These are phyloP conservation scores for Apophysomyces trapeziformis DNA, from an alignment of 371 early-diverging fungal genomes.

Conservation along the genomic window DNA sequence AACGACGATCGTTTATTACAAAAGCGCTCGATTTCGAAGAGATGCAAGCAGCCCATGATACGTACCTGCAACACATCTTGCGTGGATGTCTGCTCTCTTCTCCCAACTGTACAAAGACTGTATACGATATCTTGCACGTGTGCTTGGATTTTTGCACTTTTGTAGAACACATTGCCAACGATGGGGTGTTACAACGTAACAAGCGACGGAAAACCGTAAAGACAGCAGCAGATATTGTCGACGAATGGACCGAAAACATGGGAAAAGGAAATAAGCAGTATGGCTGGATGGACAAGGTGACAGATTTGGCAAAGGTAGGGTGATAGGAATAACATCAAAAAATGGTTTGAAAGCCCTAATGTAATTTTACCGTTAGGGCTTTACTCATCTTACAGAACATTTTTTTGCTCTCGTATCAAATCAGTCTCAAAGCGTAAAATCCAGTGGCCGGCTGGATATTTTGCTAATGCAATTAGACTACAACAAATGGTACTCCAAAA, in stretches of 20 bases:
- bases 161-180: slow-evolving; percentile 29
- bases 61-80: slow-evolving; percentile 45
- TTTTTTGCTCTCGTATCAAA: slow-evolving; percentile 53
- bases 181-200: slow-evolving; percentile 33
- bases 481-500: slow-evolving; percentile 54
- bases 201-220: slow-evolving; percentile 30
- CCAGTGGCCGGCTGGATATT: slow-evolving; percentile 57
- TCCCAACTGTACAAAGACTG: slow-evolving; percentile 31
- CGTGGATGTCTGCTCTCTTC: slow-evolving; percentile 61
- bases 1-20: slow-evolving; percentile 11
- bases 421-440: slow-evolving; percentile 46
- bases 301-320: slow-evolving; percentile 31
- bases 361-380: slow-evolving; percentile 38
- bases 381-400: slow-evolving; percentile 49
- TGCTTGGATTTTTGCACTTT: slow-evolving; percentile 53
- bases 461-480: slow-evolving; percentile 71
- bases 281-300: slow-evolving; percentile 27
- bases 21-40: slow-evolving; percentile 57
- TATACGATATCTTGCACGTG: slow-evolving; percentile 35
- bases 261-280: slow-evolving; percentile 15
- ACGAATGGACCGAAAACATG: slow-evolving; percentile 41
- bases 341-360: background rate
- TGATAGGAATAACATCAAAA: background rate
- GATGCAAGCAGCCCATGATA: slow-evolving; percentile 56
- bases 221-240: slow-evolving; percentile 47